Evolutionary conservation across 495 filamentous ascomycete genomes (phyloP), one percentile per base, ranked within the genome.

Genomic region (Penicillium tannophilum): DNA sequence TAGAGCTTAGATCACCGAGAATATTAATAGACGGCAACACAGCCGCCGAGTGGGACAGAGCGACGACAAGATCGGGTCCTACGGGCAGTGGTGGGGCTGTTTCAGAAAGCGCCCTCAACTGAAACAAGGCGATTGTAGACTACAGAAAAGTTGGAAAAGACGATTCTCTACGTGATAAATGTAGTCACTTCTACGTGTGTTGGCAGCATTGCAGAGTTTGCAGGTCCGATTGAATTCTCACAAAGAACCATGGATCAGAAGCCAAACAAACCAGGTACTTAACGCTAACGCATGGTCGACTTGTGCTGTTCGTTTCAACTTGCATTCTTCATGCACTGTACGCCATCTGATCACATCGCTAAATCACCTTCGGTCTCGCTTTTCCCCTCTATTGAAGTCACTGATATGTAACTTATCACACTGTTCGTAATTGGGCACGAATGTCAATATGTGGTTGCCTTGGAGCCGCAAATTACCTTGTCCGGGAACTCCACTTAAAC

Each of bases 1-100:
- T 0, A 36, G 10, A 23, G 46, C 20, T 49, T 19, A 54, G 54
- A 16, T 28, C 52, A 28, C 28, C 55, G 52, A 49, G 59, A 67
- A 64, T 69, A 69, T 69, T 69, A 69, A 69, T 69, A 69, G 66
- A 69, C 53, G 26, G 62, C 61, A 41, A 60, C 60, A 63, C 63
- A 68, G 58, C 65, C 63, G 63, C 61, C 57, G 56, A 55, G 63
- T 61, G 58, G 58, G 58, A 61, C 58, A 55, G 54, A 35, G 41
- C 31, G 52, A 54, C 49, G 55, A 55, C 59, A 56, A 55, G 65
- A 58, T 69, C 67, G 64, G 67, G 56, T 58, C 46, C 41, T 63
- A 57, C 61, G 53, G 54, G 31, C 41, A 44, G 42, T 56, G 63
- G 65, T 62, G 67, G 67, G 67, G 60, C 56, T 70, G 67, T 70